Evolutionary conservation across 345 rosid species (phyloP), one percentile per base, ranked within the genome.

Genomic region (Odontarrhena argentea): DNA sequence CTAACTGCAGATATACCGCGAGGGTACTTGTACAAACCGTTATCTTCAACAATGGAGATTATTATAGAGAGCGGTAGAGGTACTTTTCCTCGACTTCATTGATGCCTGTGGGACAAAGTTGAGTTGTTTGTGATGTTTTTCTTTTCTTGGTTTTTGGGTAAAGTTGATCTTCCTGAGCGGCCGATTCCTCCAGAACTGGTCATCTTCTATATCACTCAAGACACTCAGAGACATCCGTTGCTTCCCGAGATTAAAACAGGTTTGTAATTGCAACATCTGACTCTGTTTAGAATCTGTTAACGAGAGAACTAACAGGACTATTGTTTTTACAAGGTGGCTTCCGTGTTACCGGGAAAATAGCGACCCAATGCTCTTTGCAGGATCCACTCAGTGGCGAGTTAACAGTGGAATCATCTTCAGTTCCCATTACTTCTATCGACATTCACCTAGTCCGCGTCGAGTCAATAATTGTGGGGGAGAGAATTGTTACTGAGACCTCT

Each of bases 221-320:
- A 90, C 60, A 93, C 98, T 48, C 94, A 93, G 70, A 86, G 82
- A 72, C 96, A 90, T 74, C 96, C 90, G 1, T 59, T 93, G 65
- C 91, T 93, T 68, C 93, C 98, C 6, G 90, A 85, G 65, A 59
- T 93, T 69, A 90, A 85, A 67, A 70, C 92, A 74, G 97, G 94
- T 88, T 41, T 69, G 65, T 40, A 60, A 24, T 58, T 13, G 47
- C 45, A 15, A 46, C 11, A 35, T 7, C 15, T 14, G 6, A 28
- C 35, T 6, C 5, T 50, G 10, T 40, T 45, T 7, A 5, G 42
- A 36, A 24, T 66, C 1, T 43, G 3, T 12, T 12, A 4, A 13
- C 9, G 58, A 60, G 59, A 47, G 30, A 13, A 53, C 47, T 74
- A 67, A 74, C 25, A 5, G 0, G 57, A 45, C 25, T 54, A 22